phyloP scores from a whole-genome alignment of 495 filamentous ascomycete species.

The Neurospora tetrasperma region DNA sequence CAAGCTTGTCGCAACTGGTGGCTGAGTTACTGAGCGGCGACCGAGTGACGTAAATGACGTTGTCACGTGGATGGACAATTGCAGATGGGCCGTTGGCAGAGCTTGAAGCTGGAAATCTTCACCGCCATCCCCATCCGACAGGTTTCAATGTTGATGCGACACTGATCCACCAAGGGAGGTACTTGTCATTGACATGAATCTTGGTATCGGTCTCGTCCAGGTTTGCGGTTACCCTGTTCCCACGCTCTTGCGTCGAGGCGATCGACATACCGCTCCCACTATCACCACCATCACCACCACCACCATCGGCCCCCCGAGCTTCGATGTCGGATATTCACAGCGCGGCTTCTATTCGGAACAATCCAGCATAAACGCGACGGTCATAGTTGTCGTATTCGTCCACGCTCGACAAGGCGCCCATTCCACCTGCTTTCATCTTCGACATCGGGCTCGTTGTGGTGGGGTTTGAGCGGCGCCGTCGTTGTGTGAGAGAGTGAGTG shows the following conservation, averaged over 20 bases:
- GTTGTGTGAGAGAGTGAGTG: not conserved
- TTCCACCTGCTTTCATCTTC: not conserved
- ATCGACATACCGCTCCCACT: not conserved
- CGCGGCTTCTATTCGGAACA: not conserved
- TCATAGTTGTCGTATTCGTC: not conserved
- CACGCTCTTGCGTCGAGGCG: not conserved
- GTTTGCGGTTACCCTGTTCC: not conserved
- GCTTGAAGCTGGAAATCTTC: conserved; percentile 5
- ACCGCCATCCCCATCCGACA: not conserved
- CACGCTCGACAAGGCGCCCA: not conserved
- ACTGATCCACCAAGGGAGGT: not conserved
- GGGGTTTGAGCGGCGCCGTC: not conserved
- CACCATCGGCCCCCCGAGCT: not conserved
- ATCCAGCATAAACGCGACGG: not conserved
- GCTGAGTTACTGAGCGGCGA: not conserved
- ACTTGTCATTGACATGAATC: not conserved
- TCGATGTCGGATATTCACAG: not conserved
- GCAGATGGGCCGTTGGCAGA: conserved; percentile 15
- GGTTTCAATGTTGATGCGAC: not conserved
- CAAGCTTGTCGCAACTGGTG: not conserved
- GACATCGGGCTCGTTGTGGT: not conserved
- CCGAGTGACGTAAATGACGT: conserved; percentile 8
- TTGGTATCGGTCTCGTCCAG: not conserved
- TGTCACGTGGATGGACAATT: conserved; percentile 13
- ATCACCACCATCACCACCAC: not conserved